Base-by-base conservation (phyloP, 1,284 basidiomycete genomes). In the Caloboletus firmus region DNA sequence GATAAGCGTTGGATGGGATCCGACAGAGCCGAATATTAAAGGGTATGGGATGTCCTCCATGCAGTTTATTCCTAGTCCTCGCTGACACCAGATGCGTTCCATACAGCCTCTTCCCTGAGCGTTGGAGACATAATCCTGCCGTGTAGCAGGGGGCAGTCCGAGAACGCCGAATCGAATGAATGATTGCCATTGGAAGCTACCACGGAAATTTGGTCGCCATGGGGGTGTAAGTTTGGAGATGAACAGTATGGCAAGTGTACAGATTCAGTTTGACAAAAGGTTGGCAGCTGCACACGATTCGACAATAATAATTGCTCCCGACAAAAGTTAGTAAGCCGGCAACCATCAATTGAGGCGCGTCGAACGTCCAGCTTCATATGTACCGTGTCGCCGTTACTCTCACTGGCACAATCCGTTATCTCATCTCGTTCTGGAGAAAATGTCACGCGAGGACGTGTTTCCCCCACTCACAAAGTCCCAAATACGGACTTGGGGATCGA, bases 401-500 rank as follows among this genome's bases (percentile, higher is more conserved):
- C n/a, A n/a, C n/a, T n/a, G n/a, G n/a, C n/a, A n/a, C 8, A 20
- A 44, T 13, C 1, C 8, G 13, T 18, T 4, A 7, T 22, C 20
- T 40, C 15, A 45, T 39, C 34, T 12, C 31, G 2, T 41, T 10
- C 31, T 22, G 4, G 12, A 34, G n/a, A 28, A 30, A 5, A n/a
- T 2, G 3, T 24, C 6, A 6, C 11, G 24, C 41, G n/a, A 41
- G 17, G 9, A 10, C n/a, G 13, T 26, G 12, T 18, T 28, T n/a
- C 7, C 24, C 35, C 13, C 24, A 5, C 20, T 41, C 9, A 62
- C 30, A 39, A 26, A 15, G 17, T 3, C 17, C 60, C 58, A 13
- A 64, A 43, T n/a, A 69, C 58, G 5, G 67, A 64, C 46, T 59
- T 69, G 2, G 68, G 61, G 31, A 69, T 58, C 68, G 70, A 70